Evolutionary conservation across 352 stramenopile genomes (phyloP).

Genomic region (Globisporangium spinosum): DNA sequence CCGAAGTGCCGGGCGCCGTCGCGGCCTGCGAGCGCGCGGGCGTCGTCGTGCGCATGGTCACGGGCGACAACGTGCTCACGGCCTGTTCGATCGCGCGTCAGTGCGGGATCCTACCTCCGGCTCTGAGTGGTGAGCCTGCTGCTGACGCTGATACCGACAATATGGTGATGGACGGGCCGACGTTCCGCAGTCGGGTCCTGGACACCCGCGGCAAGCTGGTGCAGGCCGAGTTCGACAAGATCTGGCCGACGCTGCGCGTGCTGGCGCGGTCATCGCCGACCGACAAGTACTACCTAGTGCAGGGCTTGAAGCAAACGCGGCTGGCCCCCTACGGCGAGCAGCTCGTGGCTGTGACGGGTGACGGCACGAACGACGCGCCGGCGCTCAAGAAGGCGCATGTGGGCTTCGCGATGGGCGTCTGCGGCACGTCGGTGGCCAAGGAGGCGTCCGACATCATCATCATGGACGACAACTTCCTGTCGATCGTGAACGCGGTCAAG

Average conservation of each 20-base stretch:
- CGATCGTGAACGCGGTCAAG: slow-evolving; percentile 89
- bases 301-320: slow-evolving; percentile 68
- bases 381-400: slow-evolving; percentile 90
- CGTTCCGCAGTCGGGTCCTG: slow-evolving; percentile 45
- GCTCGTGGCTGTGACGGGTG: slow-evolving; percentile 90
- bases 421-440: slow-evolving; percentile 85
- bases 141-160: slow-evolving; percentile 18
- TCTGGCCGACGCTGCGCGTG: slow-evolving; percentile 84
- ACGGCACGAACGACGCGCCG: slow-evolving; percentile 92
- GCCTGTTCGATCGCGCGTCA: slow-evolving; percentile 84
- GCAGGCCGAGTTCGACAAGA: slow-evolving; percentile 65
- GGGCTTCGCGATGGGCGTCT: slow-evolving; percentile 87
- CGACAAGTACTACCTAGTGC: slow-evolving; percentile 91
- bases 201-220: slow-evolving; percentile 52
- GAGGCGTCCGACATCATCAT: slow-evolving; percentile 91
- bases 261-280: slow-evolving; percentile 89
- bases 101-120: slow-evolving; percentile 78
- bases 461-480: slow-evolving; percentile 91
- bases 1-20: slow-evolving; percentile 88
- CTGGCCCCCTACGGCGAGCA: slow-evolving; percentile 24
- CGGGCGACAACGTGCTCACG: slow-evolving; percentile 89
- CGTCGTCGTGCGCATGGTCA: slow-evolving; percentile 91
- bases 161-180: slow-evolving; percentile 42
- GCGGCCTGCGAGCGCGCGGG: slow-evolving; percentile 88
- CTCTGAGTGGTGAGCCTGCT: neutral